phyloP scores from a whole-genome alignment of 108 stramenopile genomes.

The Mediolabrus comicus region DNA sequence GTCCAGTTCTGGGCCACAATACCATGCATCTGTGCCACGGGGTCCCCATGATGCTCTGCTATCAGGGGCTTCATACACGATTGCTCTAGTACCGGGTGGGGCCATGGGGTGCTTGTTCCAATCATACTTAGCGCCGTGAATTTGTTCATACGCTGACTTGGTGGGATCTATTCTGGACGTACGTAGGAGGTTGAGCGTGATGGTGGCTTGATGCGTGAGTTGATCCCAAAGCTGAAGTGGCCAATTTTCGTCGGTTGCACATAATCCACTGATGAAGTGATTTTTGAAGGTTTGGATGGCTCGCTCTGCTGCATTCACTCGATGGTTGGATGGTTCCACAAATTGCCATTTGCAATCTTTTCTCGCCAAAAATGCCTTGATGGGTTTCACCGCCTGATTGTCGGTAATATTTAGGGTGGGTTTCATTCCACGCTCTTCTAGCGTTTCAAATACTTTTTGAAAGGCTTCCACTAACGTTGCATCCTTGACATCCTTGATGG shows the following conservation, averaged over 20 bases:
- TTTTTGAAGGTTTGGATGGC: too few relatives aligned
- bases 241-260: too few relatives aligned
- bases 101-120: conserved; percentile 9
- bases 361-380: conserved; percentile 5
- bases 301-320: too few relatives aligned
- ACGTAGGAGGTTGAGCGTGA: conserved; percentile 47
- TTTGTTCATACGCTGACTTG: conserved; percentile 30
- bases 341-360: conserved; percentile 9
- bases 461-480: conserved; percentile 6
- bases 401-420: conserved; percentile 16
- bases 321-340: conserved; percentile 16
- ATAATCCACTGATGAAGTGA: too few relatives aligned
- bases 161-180: conserved; percentile 36
- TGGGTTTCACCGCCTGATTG: conserved; percentile 9
- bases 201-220: too few relatives aligned
- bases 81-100: conserved; percentile 2
- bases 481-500: neutral
- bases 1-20: conserved; percentile 47
- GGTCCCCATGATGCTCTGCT: conserved; percentile 17
- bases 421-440: conserved; percentile 11
- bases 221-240: too few relatives aligned
- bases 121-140: conserved; percentile 15
- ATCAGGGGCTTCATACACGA: neutral
- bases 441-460: conserved; percentile 2
- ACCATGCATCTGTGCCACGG: conserved; percentile 40